Base-by-base conservation (phyloP, 2,329 filamentous ascomycete genomes). In the Calonectria pteridis region DNA sequence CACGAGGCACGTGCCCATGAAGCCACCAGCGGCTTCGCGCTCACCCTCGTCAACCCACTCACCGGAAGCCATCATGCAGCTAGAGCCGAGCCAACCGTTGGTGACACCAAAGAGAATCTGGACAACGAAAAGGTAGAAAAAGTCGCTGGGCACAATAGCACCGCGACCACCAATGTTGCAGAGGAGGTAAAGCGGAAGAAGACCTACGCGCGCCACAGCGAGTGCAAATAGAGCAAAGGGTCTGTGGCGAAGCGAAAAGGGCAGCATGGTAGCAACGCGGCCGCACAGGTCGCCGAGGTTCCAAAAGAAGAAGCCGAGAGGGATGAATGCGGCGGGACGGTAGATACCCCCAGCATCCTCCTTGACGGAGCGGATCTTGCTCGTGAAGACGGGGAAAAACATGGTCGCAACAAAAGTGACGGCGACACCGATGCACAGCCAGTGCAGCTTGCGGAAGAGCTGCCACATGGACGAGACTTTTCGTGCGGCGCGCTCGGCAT, bases 301-400 rank as follows among this genome's bases (percentile, higher is more conserved):
- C 97, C 97, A 99, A 82, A 97, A 91, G 73, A 98, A 91, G 84
- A 98, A 98, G 4, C 91, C 95, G 0, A 98, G 88, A 0, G 97
- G 96, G 72, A 98, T 96, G 83, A 98, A 99, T 20, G 93, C 92
- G 0, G 92, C 88, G 0, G 94, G 91, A 67, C 92, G 91, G 77
- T 97, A 91, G 20, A 97, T 85, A 20, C 89, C 86, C 16, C 90
- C 88, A 10, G 81, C 75, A 75, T 78, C 82, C 73, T 81, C 79
- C 29, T 81, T 79, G 14, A 89, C 86, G 11, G 89, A 90, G 40
- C 85, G 79, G 75, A 87, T 93, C 84, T 93, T 91, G 71, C 89
- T 86, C 0, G 97, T 98, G 84, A 97, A 97, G 74, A 98, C 94
- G 0, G 97, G 97, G 87, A 96, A 98, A 82, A 97, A 92, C 96